phyloP scores from a whole-genome alignment of 805 yeast genomes.

The Kodamaea laetipori region DNA sequence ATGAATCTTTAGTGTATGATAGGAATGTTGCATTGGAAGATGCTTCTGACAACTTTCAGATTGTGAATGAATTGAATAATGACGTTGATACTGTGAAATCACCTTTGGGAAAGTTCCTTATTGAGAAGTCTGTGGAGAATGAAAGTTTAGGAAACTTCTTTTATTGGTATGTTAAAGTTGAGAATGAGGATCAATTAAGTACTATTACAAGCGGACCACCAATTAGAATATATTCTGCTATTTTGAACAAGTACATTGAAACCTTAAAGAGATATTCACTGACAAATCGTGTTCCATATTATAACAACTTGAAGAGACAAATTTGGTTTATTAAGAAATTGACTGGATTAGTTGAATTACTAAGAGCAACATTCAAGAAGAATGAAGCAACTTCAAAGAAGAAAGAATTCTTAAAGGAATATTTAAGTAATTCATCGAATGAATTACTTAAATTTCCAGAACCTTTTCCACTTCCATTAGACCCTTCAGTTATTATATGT shows the following conservation, averaged over 20 bases:
- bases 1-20: constrained; percentile 51
- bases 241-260: constrained; percentile 45
- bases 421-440: constrained; percentile 50
- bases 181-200: constrained; percentile 62
- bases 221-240: constrained; percentile 32
- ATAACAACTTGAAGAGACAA: constrained; percentile 55
- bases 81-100: constrained; percentile 39
- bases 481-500: constrained; percentile 71
- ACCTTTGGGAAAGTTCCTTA: constrained; percentile 73
- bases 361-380: constrained; percentile 52
- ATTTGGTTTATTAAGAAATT: constrained; percentile 67
- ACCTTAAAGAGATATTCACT: constrained; percentile 31
- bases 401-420: constrained; percentile 64
- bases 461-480: constrained; percentile 75
- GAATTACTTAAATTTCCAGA: constrained; percentile 47
- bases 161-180: constrained; percentile 92
- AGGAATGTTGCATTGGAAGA: constrained; percentile 13
- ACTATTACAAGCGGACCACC: constrained; percentile 16
- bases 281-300: constrained; percentile 32
- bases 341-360: constrained; percentile 61
- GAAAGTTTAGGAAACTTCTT: constrained; percentile 75
- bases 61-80: constrained; percentile 21
- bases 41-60: constrained; percentile 19
- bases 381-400: constrained; percentile 81
- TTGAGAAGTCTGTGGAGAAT: constrained; percentile 67